These are phyloP conservation scores for Trypanosoma caninum DNA, from an alignment of 208 protist species.

Conservation along the genomic window DNA sequence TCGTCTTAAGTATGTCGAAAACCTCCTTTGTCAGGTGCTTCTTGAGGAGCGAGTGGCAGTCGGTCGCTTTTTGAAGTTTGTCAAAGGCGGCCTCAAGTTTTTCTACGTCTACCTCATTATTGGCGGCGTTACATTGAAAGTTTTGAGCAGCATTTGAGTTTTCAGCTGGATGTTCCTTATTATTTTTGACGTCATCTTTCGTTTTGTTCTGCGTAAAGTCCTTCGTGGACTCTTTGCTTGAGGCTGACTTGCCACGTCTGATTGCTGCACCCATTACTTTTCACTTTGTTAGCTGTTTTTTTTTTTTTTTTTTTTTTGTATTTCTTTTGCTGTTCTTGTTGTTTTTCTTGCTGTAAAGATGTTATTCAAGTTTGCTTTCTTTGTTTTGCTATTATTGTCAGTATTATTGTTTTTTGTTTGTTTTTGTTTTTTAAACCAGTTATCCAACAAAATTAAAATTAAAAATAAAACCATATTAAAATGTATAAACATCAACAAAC, in stretches of 20 bases:
- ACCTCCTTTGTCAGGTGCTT: constrained; percentile 47
- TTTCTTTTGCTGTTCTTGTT: not conserved
- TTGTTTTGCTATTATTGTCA: no score
- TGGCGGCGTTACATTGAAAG: not conserved
- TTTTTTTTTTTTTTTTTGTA: not conserved
- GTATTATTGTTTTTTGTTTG: no score
- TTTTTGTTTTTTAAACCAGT: no score
- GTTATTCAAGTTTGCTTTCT: no score
- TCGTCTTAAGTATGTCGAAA: constrained; percentile 36
- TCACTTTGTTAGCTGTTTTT: not conserved
- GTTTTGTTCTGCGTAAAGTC: not conserved
- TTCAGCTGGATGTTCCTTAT: not conserved
- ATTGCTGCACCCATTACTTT: not conserved
- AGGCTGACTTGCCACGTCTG: not conserved
- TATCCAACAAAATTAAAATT: no score
- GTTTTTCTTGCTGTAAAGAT: not conserved
- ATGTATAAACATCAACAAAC: no score
- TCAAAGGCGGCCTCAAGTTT: constrained; percentile 3
- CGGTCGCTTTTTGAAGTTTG: constrained; percentile 20
- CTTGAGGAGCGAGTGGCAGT: constrained; percentile 53
- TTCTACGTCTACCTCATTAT: not conserved
- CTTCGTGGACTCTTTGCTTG: not conserved
- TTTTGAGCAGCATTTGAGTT: no score
- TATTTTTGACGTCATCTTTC: not conserved
- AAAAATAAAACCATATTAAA: no score